Conservation (phyloP, 164 flowering plant species). For the Brasenia schreberi region DNA sequence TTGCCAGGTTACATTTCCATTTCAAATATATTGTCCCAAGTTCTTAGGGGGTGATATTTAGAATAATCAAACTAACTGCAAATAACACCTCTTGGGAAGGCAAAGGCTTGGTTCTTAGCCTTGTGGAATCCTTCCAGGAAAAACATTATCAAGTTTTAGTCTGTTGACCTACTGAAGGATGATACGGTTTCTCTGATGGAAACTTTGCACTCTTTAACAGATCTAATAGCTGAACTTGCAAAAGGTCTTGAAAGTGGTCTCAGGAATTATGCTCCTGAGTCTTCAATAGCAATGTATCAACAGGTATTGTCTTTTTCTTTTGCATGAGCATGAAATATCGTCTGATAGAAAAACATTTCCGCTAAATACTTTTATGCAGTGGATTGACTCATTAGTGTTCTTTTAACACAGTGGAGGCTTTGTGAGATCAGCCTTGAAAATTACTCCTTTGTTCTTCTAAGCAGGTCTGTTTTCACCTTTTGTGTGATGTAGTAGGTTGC, state of each 20-base stretch:
- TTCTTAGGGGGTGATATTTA: too few relatives aligned
- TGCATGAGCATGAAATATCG: constrained; percentile 1
- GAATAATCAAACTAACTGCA: too few relatives aligned
- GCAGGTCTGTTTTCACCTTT: constrained; percentile 43
- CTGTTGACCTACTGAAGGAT: constrained; percentile 14
- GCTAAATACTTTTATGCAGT: background rate
- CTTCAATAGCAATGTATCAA: constrained; percentile 95
- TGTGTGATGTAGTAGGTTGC: background rate
- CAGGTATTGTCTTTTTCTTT: constrained; percentile 30
- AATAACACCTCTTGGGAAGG: too few relatives aligned
- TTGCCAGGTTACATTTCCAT: too few relatives aligned
- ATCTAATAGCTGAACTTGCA: constrained; percentile 40
- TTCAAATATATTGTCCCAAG: too few relatives aligned
- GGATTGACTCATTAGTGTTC: background rate
- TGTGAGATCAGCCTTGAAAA: constrained; percentile 97
- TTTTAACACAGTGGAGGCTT: constrained; percentile 83
- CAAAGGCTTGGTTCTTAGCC: too few relatives aligned
- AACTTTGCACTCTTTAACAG: constrained; percentile 45
- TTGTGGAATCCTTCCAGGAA: too few relatives aligned
- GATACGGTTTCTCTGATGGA: constrained; percentile 27
- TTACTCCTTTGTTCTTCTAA: constrained; percentile 78
- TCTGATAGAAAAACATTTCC: too few relatives aligned
- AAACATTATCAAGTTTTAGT: too few relatives aligned
- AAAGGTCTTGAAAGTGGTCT: constrained; percentile 95
- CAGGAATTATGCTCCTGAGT: constrained; percentile 90